phyloP scores from a whole-genome alignment of 2,329 filamentous ascomycete species.

The Talaromyces verruculosus region DNA sequence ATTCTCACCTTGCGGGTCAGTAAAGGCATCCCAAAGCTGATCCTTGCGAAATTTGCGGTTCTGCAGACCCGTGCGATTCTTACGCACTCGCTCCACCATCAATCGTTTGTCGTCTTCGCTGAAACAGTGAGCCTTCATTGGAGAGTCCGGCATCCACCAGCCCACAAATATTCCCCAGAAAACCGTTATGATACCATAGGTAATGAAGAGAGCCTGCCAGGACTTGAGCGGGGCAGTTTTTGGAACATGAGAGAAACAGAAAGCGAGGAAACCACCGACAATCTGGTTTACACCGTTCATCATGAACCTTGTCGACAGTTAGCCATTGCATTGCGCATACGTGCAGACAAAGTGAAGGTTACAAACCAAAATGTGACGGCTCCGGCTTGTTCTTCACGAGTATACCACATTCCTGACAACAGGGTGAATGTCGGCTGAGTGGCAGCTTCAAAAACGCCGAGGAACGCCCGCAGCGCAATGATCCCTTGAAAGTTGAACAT shows the following conservation, averaged over 20 bases:
- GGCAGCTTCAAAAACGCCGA: constrained; percentile 67
- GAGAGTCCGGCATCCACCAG: constrained; percentile 54
- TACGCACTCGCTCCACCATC: constrained; percentile 12
- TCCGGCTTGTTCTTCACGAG: constrained; percentile 22
- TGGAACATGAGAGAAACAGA: constrained; percentile 58
- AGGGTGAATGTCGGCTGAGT: constrained; percentile 69
- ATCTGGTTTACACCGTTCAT: constrained; percentile 66
- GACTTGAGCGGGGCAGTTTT: constrained; percentile 55
- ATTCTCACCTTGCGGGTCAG: constrained; percentile 9
- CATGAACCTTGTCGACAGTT: constrained; percentile 58
- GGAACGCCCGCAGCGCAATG: constrained; percentile 65
- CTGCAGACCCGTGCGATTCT: constrained; percentile 9
- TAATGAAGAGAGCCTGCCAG: constrained; percentile 64
- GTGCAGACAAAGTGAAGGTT: neutral
- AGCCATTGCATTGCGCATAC: neutral
- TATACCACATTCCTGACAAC: constrained; percentile 55
- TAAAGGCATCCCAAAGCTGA: constrained; percentile 12
- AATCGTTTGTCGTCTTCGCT: constrained; percentile 8
- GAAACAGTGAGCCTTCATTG: constrained; percentile 13
- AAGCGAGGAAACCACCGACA: constrained; percentile 62
- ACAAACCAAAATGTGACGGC: constrained; percentile 7
- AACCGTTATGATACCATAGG: constrained; percentile 55
- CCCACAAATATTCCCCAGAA: constrained; percentile 51
- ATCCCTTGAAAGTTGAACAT: constrained; percentile 61
- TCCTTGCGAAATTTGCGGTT: constrained; percentile 14